Evolutionary conservation across 257 asterid genomes (phyloP), one percentile per base, ranked within the genome.

Genomic region (Solanum chiquidenum): DNA sequence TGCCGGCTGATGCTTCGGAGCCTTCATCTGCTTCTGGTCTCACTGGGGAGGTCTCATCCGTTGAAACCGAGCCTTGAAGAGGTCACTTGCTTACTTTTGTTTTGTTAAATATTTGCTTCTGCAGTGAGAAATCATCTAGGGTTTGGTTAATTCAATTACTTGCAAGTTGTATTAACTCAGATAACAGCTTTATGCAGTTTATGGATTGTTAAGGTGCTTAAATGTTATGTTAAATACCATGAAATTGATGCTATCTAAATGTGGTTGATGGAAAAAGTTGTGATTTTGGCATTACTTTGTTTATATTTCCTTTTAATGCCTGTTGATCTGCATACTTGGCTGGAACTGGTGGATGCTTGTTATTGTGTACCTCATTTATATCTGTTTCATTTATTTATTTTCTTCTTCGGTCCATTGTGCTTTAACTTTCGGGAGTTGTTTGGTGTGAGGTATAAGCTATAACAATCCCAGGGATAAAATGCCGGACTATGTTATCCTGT

Each of bases 21-120:
- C 96, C 91, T 6, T 89, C 90, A 7, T 90, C 89, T 42, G 95
- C 93, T 31, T 93, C 95, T n/a, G 91, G 92, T 37, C 91, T 85
- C 69, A 90, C 91, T 44, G 95, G 91, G 91, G 92, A 90, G 88
- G 91, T 93, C 11, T 93, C 91, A 69, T 92, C 91, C 7, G 91
- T 89, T 71, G 93, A 46, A 84, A 86, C 66, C 18, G 90, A 91
- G 40, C 46, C 88, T 20, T 83, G 88, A 87, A 64, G 49, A 62
- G 58, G 84, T 62, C 79, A 58, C 76, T 86, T 86, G 20, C 21
- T 71, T 33, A 21, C n/a, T 34, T 35, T 9, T 73, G 77, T 84
- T 80, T 68, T 49, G 38, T 86, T 80, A 35, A 13, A 33, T 84
- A 37, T 84, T 4, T 84, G 60, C 23, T 7, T 62, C 52, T 84